Base-by-base conservation (phyloP, 1,284 basidiomycete species). In the Thecaphora thlaspeos region DNA sequence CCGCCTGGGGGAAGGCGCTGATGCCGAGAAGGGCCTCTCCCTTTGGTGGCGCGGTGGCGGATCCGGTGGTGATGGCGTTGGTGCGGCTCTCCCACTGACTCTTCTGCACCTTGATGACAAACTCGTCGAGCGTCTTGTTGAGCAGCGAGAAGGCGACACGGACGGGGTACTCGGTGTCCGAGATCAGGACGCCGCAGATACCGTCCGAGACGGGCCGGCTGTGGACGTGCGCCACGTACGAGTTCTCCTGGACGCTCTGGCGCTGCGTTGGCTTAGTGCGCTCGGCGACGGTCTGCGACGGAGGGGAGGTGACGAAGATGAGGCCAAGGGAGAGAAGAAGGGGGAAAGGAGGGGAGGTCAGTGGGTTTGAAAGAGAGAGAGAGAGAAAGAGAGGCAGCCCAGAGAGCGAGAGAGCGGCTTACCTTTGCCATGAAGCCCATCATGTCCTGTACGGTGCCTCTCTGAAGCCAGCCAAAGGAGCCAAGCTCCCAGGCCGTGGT, bases 81-180 rank as follows among this genome's bases (percentile, higher is more conserved):
- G 73, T 69, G 28, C 65, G 65, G 34, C 55, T 21, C 48, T 84
- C 89, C 42, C 86, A 83, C 3, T 66, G 63, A 12, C 85, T 81
- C 70, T 86, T 83, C 8, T 88, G 87, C 1, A 91, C 84, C 80
- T 89, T 87, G 52, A 87, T 81, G 8, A 86, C 84, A 76, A 95
- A 96, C 61, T 98, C 94, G 70, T 99, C 95, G 21, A 98, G 84
- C 21, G 95, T 79, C 81, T 97, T 98, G 66, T 91, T 88, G 55
- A 99, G 83, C 38, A 99, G 84, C 5, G 92, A 94, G 82, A 96
- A 98, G 2, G 93, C 94, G 10, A 94, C 91, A 50, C 95, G 87
- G 51, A 91, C 89, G 43, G 94, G 95, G 81, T 99, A 99, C 77
- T 98, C 94, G 47, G 89, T 84, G 81, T 97, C 94, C 37, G 91